Conservation (phyloP, 345 rosid genomes). For the Microcos paniculata region DNA sequence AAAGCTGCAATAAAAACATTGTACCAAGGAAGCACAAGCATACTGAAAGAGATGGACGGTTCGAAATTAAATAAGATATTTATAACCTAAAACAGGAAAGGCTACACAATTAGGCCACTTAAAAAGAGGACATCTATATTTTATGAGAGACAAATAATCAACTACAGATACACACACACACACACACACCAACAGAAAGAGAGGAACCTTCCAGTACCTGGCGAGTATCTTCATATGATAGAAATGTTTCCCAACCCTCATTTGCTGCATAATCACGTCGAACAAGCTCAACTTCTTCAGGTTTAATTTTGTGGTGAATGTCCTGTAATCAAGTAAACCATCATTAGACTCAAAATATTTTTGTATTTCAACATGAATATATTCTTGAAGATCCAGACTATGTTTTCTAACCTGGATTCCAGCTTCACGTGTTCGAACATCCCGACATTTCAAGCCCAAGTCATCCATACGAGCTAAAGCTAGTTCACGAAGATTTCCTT, state of each 20-base stretch:
- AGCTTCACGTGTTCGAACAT: slow-evolving; percentile 98
- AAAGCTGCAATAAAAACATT: not conserved
- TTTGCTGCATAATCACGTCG: slow-evolving; percentile 99
- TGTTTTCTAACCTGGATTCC: slow-evolving; percentile 76
- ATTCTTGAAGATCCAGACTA: not conserved
- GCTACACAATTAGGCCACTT: not conserved
- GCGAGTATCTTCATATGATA: slow-evolving; percentile 91
- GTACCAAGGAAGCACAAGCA: not conserved
- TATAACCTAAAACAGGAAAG: not conserved
- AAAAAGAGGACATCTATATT: slow-evolving; percentile 1
- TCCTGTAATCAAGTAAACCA: slow-evolving; percentile 50
- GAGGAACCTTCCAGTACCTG: slow-evolving; percentile 52
- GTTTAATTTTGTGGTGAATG: slow-evolving; percentile 92
- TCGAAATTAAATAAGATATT: not conserved
- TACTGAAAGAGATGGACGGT: not conserved
- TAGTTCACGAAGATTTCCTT: slow-evolving; percentile 96
- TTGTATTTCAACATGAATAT: not conserved
- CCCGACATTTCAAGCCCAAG: slow-evolving; percentile 95
- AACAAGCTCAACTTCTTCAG: slow-evolving; percentile 97
- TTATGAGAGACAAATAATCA: not conserved
- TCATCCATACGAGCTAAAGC: slow-evolving; percentile 98
- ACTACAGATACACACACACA: not conserved
- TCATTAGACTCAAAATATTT: slow-evolving; percentile 8
- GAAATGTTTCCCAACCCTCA: slow-evolving; percentile 99
- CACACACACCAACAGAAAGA: not conserved